Evolutionary conservation across 139 green algal genomes (phyloP).

Genomic region (Coccomyxa sp.): DNA sequence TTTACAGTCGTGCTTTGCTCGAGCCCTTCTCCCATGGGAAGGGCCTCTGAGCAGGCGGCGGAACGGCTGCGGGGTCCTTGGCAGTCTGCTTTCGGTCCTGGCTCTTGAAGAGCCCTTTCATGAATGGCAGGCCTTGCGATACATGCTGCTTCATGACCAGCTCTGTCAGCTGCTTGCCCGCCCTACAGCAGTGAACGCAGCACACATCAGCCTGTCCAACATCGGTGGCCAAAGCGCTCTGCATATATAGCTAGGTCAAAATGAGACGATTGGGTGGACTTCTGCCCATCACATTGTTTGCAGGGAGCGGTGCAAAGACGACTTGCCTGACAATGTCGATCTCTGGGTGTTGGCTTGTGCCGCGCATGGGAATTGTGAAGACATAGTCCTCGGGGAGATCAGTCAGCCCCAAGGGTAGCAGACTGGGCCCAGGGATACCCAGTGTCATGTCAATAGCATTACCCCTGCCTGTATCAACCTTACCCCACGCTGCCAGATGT

Average conservation of each 20-base stretch:
- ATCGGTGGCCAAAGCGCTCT: not conserved
- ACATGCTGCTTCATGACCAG: slow-evolving; percentile 10
- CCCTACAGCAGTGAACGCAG: slow-evolving; percentile 7
- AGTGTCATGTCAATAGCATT: slow-evolving; percentile 18
- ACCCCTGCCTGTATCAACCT: slow-evolving; percentile 7
- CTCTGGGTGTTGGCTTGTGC: not conserved
- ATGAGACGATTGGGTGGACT: not conserved
- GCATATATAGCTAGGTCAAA: not conserved
- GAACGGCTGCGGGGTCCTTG: not conserved
- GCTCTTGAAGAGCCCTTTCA: slow-evolving; percentile 7
- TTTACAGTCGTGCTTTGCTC: not conserved
- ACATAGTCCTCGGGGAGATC: slow-evolving; percentile 12
- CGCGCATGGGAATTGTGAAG: slow-evolving; percentile 6
- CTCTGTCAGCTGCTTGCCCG: slow-evolving; percentile 8
- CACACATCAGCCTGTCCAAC: not conserved
- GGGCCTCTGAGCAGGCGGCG: not conserved
- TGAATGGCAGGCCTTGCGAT: slow-evolving; percentile 6
- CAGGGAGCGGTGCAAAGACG: not conserved
- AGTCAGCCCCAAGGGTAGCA: slow-evolving; percentile 5
- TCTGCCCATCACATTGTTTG: not conserved
- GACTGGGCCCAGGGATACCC: slow-evolving; percentile 3
- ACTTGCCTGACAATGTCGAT: slow-evolving; percentile 16
- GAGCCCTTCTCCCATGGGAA: not conserved
- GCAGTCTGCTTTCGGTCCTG: not conserved
- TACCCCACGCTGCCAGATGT: slow-evolving; percentile 9